Base-by-base conservation (phyloP, 148 eudicot genomes). In the Salicornia ramosissima region DNA sequence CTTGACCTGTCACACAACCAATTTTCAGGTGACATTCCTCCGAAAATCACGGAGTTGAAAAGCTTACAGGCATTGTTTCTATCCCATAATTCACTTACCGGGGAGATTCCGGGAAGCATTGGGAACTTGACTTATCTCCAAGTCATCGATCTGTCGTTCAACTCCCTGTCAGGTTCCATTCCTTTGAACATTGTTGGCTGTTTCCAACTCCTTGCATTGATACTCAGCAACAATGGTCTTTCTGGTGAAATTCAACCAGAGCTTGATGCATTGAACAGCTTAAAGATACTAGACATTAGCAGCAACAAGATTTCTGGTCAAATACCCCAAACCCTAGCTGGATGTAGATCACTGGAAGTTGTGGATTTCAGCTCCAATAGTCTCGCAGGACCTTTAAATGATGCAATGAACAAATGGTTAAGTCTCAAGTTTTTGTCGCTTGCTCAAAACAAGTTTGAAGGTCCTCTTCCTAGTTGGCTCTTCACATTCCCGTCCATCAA, bases 101-200 rank as follows among this genome's bases (percentile, higher is more conserved):
- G 98, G 24, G 81, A 78, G 49, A 88, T 94, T 70, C 98, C 96
- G 2, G 81, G 66, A 34, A 81, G 89, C 77, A 90, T 94, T 73
- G 98, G 97, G 63, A 90, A 94, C 69, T 74, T 94, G 81, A 90
- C 98, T 4, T 90, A 93, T 81, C 90, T 93, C 28, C 98, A 90
- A 87, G 98, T 86, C 80, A 85, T 93, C 46, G 96, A 93, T 82
- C 85, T 93, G 34, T 93, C 98, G 16, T 77, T 88, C 74, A 93
- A 93, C 70, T 79, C 79, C 31, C 65, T 90, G 25, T 81, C 98
- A 8, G 98, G 98, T 34, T 83, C 92, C 6, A 88, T 93, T 60
- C 98, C 98, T 53, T 71, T 84, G 81, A 93, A 81, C 74, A 85
- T 93, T 51, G 96, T 88, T 29, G 98, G 96, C 45, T 93, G 98